Percentiles rank a stretch among this genome's conserved stretches.
phyloP scores from a whole-genome alignment of 1,139 yeast species.

The Martiniozyma asiatica region DNA sequence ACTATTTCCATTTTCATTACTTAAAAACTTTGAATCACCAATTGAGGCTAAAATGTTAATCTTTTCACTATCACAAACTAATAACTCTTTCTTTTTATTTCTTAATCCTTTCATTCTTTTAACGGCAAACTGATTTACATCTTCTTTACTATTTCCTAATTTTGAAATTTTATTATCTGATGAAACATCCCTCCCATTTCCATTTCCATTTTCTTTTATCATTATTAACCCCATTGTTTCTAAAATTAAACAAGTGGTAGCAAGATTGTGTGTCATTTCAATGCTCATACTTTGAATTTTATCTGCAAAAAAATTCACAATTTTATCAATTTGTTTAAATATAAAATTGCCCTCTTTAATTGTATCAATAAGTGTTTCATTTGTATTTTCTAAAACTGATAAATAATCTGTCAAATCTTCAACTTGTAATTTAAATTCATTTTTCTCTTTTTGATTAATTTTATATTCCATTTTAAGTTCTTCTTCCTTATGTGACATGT shows the following conservation, averaged over 20 bases:
- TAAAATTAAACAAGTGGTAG: slow-evolving; percentile 45
- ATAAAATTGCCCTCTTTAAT: slow-evolving; percentile 19
- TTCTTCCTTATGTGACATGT: slow-evolving; percentile 50
- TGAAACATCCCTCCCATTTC: not conserved
- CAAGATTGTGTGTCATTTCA: slow-evolving; percentile 25
- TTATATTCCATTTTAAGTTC: slow-evolving; percentile 47
- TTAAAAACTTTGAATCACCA: no score
- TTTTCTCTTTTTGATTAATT: slow-evolving; percentile 37
- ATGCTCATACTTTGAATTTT: slow-evolving; percentile 27
- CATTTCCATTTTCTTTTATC: slow-evolving; percentile 25
- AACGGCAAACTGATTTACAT: slow-evolving; percentile 30
- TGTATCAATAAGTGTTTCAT: slow-evolving; percentile 20
- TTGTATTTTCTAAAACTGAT: slow-evolving; percentile 22
- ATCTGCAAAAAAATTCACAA: slow-evolving; percentile 13
- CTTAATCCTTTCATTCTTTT: slow-evolving; percentile 63
- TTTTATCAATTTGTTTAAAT: slow-evolving; percentile 10
- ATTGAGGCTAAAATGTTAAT: no score
- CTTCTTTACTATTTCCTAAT: no score
- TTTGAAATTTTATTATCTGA: no score
- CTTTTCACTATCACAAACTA: slow-evolving; percentile 7
- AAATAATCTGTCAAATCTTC: slow-evolving; percentile 42
- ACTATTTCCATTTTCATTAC: slow-evolving; percentile 8
- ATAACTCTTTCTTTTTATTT: slow-evolving; percentile 25
- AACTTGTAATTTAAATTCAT: slow-evolving; percentile 28
- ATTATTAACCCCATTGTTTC: slow-evolving; percentile 72